These are phyloP conservation scores for Candida qinlingensis DNA, from an alignment of 805 yeast genomes.

Conservation along the genomic window DNA sequence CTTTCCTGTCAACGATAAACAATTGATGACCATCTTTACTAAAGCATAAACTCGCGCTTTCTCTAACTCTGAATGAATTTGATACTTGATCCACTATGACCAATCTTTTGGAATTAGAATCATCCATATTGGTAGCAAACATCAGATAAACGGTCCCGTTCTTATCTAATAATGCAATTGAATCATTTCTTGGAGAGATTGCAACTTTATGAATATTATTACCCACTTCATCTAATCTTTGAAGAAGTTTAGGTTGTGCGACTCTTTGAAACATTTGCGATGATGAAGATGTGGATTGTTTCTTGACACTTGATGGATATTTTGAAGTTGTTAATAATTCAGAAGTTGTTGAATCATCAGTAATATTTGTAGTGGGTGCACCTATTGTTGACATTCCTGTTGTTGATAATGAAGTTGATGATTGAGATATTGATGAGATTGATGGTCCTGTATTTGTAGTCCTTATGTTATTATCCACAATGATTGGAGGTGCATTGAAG, in stretches of 20 bases:
- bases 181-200: slow-evolving; percentile 82
- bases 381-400: background rate
- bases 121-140: slow-evolving; percentile 53
- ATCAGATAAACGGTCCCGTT: slow-evolving; percentile 71
- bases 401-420: background rate
- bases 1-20: slow-evolving; percentile 75
- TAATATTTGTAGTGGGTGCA: background rate
- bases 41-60: slow-evolving; percentile 74
- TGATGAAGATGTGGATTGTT: background rate
- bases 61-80: slow-evolving; percentile 63
- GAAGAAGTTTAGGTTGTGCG: slow-evolving; percentile 54
- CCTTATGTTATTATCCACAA: slow-evolving; percentile 54
- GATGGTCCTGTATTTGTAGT: background rate
- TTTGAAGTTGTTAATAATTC: background rate
- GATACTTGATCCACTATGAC: slow-evolving; percentile 69
- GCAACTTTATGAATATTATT: slow-evolving; percentile 67
- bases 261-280: slow-evolving; percentile 29
- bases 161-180: slow-evolving; percentile 74
- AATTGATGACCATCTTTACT: slow-evolving; percentile 79
- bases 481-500: slow-evolving; percentile 59
- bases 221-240: slow-evolving; percentile 76
- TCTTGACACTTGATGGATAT: background rate
- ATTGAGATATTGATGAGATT: background rate
- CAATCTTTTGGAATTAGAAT: slow-evolving; percentile 41
- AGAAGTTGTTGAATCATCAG: background rate